Evolutionary conservation across 805 yeast genomes (phyloP).

Genomic region (Candida hungchunana): DNA sequence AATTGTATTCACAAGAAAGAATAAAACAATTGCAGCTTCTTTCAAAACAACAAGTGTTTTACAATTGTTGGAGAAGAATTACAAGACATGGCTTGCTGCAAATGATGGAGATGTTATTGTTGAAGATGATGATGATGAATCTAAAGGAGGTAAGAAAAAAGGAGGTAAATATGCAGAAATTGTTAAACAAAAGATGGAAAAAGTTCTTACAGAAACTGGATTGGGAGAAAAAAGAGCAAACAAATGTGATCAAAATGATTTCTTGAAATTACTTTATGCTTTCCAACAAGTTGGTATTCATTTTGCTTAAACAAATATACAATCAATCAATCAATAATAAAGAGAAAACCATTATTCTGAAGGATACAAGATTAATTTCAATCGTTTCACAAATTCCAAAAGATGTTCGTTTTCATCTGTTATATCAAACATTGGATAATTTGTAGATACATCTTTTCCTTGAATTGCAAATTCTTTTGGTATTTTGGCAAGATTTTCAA

Average conservation of each 20-base stretch:
- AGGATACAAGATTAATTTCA: background rate
- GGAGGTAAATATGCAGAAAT: slow-evolving; percentile 29
- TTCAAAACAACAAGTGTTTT: slow-evolving; percentile 79
- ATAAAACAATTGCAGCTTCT: slow-evolving; percentile 88
- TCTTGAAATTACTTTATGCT: slow-evolving; percentile 77
- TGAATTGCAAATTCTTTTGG: too few relatives aligned
- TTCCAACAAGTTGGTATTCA: slow-evolving; percentile 97
- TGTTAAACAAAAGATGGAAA: slow-evolving; percentile 66
- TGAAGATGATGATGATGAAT: slow-evolving; percentile 33
- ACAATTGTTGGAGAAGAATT: slow-evolving; percentile 82
- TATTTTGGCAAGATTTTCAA: background rate
- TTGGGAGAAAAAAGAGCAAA: slow-evolving; percentile 85
- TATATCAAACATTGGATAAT: too few relatives aligned
- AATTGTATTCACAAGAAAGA: slow-evolving; percentile 88
- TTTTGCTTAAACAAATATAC: slow-evolving; percentile 57
- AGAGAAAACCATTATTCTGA: background rate
- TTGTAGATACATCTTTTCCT: too few relatives aligned
- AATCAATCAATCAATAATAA: background rate
- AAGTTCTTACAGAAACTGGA: slow-evolving; percentile 76
- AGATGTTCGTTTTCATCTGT: too few relatives aligned
- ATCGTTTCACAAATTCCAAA: background rate
- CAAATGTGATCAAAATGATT: slow-evolving; percentile 93
- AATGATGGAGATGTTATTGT: slow-evolving; percentile 36
- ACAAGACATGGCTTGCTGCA: slow-evolving; percentile 66
- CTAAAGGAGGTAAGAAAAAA: slow-evolving; percentile 31